Percentiles rank a stretch among this genome's conserved stretches.
Evolutionary conservation across 345 rosid genomes (phyloP).

Genomic region (Aegle marmelos): DNA sequence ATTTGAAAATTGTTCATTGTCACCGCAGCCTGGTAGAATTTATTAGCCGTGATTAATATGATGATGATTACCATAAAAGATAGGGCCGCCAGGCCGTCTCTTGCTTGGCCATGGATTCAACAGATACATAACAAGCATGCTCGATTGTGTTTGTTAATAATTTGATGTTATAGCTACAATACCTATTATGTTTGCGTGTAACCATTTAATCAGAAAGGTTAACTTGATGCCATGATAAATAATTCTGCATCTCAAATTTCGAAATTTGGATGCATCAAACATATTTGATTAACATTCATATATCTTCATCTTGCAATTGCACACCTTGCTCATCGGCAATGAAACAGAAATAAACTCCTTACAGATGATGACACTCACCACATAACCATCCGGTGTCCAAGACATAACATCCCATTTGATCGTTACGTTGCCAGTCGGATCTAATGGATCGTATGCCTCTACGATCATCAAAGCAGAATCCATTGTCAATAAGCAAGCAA

Average conservation of each 20-base stretch:
- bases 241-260: neutral
- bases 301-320: neutral
- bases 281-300: neutral
- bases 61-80: neutral
- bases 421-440: slow-evolving; percentile 72
- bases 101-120: too few species aligned
- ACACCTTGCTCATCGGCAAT: neutral
- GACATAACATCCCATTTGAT: slow-evolving; percentile 77
- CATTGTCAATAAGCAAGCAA: neutral
- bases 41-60: neutral
- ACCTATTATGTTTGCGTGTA: neutral
- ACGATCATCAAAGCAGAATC: slow-evolving; percentile 11
- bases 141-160: neutral
- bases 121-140: neutral
- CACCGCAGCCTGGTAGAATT: slow-evolving; percentile 48
- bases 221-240: neutral
- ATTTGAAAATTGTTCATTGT: slow-evolving; percentile 66
- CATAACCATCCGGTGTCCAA: slow-evolving; percentile 78
- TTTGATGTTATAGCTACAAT: neutral
- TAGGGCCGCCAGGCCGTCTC: too few species aligned
- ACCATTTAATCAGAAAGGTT: neutral
- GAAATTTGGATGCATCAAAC: neutral
- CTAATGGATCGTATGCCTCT: slow-evolving; percentile 74
- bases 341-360: neutral
- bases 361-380: slow-evolving; percentile 35